These are phyloP conservation scores for Erodium maritimum DNA, from an alignment of 345 rosid species.

Conservation along the genomic window DNA sequence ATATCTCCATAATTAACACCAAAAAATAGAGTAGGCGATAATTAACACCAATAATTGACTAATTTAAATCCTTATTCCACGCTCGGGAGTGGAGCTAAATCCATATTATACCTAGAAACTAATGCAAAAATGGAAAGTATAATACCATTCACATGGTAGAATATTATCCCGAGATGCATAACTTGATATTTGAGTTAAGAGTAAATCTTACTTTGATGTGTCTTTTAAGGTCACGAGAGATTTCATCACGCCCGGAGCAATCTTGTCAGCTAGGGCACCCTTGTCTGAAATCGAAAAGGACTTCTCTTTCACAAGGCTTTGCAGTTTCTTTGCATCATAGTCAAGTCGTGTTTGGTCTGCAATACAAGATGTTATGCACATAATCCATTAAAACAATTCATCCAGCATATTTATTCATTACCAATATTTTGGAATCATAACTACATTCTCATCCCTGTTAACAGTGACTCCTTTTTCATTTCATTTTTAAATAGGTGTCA, in stretches of 20 bases:
- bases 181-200: background rate
- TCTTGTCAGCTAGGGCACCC: slow-evolving; percentile 69
- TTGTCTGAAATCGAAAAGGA: slow-evolving; percentile 49
- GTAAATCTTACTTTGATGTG: slow-evolving; percentile 29
- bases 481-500: too few species aligned
- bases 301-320: slow-evolving; percentile 66
- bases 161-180: too few species aligned
- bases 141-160: background rate
- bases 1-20: too few species aligned
- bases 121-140: too few species aligned
- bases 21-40: too few species aligned
- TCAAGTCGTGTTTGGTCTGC: slow-evolving; percentile 53
- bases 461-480: background rate
- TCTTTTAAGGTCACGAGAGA: slow-evolving; percentile 54
- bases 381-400: background rate
- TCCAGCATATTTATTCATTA: background rate
- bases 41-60: too few species aligned
- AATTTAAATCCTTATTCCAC: too few species aligned
- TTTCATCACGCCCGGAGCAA: slow-evolving; percentile 47
- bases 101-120: too few species aligned
- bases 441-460: background rate
- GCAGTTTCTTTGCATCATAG: slow-evolving; percentile 50
- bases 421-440: background rate
- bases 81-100: too few species aligned
- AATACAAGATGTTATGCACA: slow-evolving; percentile 1